Base-by-base conservation (phyloP, 2,329 filamentous ascomycete genomes). In the Sporothrix brasiliensis region DNA sequence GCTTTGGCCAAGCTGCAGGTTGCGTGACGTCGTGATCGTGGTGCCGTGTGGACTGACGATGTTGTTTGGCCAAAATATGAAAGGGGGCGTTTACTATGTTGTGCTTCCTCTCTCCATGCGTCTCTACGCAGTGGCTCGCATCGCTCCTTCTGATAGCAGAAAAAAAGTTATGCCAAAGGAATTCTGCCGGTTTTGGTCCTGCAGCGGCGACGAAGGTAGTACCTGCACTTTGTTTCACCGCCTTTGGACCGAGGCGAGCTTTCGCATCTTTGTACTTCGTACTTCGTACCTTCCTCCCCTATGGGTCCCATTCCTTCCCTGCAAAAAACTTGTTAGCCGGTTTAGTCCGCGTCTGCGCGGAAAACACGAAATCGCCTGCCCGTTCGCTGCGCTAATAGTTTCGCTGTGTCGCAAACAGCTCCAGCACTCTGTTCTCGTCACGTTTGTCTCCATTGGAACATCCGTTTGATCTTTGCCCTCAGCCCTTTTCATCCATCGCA, bases 301-400 rank as follows among this genome's bases (percentile, higher is more conserved):
- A 7, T 34, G 34, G 34, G 34, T 11, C 60, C 41, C 41, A 44
- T 61, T 44, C 34, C 34, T 19, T 41, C 16, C 14, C 21, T 44
- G 30, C 11, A 56, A 63, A 69, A 63, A 53, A 14, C 27, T 30
- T 39, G 69, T 50, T 67, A 70, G 66, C 73, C 73, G 73, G 72
- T 71, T 73, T 74, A 56, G 73, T 71, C 73, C 73, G 73, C 68
- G 68, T 68, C 53, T 61, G 63, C 68, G 68, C 67, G 70, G 68
- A 72, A 72, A 72, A 70, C 70, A 70, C 68, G 63, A 52, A 58
- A 60, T 27, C 52, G 49, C 49, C n/a, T n/a, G 44, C 34, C 27
- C 54, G 16, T 10, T 39, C 21, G 16, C 41, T 44, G 41, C 9
- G 60, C 30, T 58, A 65, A 24, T 53, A 54, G 30, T 9, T 63